Evolutionary conservation across 768 basidiomycete genomes (phyloP).

Genomic region (Termitomyces sp.): DNA sequence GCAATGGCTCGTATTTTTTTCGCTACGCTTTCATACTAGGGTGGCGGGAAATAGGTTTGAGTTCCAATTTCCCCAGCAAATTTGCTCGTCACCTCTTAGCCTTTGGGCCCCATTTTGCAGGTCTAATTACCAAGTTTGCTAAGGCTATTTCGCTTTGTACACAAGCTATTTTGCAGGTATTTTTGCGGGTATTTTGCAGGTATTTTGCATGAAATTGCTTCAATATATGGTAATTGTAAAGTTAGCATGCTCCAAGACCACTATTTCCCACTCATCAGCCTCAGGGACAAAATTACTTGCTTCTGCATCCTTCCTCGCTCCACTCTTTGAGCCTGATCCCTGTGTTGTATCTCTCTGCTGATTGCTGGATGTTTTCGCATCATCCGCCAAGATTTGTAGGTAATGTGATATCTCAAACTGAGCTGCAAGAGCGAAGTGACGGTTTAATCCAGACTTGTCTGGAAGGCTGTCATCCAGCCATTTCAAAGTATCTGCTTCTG

Average conservation of each 20-base stretch:
- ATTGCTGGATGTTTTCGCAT: neutral
- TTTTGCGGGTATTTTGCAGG: too few species aligned
- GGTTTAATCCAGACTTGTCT: constrained; percentile 2
- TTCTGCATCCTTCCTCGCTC: neutral
- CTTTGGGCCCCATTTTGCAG: neutral
- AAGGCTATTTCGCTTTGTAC: too few species aligned
- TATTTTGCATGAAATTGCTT: neutral
- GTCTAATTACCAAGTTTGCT: neutral
- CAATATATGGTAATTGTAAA: neutral
- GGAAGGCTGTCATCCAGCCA: too few species aligned
- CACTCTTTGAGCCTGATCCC: too few species aligned
- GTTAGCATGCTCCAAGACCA: neutral
- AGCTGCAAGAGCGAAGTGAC: neutral
- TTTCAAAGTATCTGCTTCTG: neutral
- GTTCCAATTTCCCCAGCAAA: neutral
- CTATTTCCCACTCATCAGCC: neutral
- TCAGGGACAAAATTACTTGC: neutral
- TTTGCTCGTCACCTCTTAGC: neutral
- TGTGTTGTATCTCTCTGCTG: neutral
- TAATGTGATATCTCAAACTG: constrained; percentile 1
- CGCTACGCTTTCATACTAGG: too few species aligned
- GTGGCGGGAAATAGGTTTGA: neutral
- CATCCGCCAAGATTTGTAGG: neutral
- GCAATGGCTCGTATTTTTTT: too few species aligned
- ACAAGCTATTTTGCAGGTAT: too few species aligned